Conservation (phyloP, 129 eudicot species). For the Tagetes erecta region DNA sequence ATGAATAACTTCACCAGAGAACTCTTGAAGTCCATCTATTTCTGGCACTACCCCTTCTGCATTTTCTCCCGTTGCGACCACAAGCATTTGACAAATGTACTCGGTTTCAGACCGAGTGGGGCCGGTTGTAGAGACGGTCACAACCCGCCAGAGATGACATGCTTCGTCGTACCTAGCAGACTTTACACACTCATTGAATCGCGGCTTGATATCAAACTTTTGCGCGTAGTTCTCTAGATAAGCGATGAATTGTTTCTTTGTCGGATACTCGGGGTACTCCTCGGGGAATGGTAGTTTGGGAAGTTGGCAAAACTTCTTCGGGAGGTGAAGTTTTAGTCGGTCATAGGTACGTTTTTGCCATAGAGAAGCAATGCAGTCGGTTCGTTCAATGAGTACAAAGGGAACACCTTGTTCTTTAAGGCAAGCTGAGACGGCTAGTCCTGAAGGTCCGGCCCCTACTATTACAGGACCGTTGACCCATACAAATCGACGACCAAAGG, state of each 20-base stretch:
- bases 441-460: slow-evolving; percentile 25
- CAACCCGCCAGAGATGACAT: slow-evolving; percentile 21
- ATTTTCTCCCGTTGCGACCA: slow-evolving; percentile 86
- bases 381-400: slow-evolving; percentile 25
- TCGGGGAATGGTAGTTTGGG: slow-evolving; percentile 22
- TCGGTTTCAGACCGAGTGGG: neutral
- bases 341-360: slow-evolving; percentile 26
- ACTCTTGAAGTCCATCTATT: slow-evolving; percentile 60
- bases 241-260: slow-evolving; percentile 20
- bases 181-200: slow-evolving; percentile 17
- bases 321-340: slow-evolving; percentile 28
- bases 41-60: slow-evolving; percentile 71
- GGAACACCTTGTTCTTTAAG: slow-evolving; percentile 19
- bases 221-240: slow-evolving; percentile 21
- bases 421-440: slow-evolving; percentile 23
- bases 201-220: slow-evolving; percentile 20
- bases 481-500: slow-evolving; percentile 3
- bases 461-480: slow-evolving; percentile 25
- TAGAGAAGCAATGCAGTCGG: slow-evolving; percentile 24
- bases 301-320: slow-evolving; percentile 22
- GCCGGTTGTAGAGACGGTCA: slow-evolving; percentile 2
- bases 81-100: slow-evolving; percentile 32
- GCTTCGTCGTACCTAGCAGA: slow-evolving; percentile 18
- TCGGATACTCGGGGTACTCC: slow-evolving; percentile 20
- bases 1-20: slow-evolving; percentile 67